phyloP scores from a whole-genome alignment of 202 grass and related monocot genomes.

The Dendrocalamus latiflorus region DNA sequence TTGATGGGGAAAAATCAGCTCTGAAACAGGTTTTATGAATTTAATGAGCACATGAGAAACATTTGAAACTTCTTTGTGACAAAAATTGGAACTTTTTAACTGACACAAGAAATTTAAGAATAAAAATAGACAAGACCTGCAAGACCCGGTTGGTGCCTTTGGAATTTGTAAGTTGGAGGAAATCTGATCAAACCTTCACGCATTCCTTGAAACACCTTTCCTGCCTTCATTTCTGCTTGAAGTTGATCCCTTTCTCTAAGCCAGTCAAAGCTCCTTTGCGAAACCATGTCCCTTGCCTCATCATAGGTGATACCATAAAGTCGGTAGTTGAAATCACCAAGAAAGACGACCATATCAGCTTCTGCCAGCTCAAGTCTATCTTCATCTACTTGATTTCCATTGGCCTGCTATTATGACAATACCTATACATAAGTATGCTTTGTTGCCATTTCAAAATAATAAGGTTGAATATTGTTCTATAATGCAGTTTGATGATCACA shows the following conservation, averaged over 20 bases:
- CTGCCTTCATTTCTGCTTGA: slow-evolving; percentile 80
- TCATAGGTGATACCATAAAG: slow-evolving; percentile 85
- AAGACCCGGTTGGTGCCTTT: slow-evolving; percentile 66
- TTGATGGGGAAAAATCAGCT: background rate
- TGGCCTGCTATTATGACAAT: slow-evolving; percentile 47
- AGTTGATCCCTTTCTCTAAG: slow-evolving; percentile 94
- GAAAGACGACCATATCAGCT: slow-evolving; percentile 90
- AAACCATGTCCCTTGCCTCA: slow-evolving; percentile 96
- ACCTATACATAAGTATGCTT: slow-evolving; percentile 29
- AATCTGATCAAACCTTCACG: slow-evolving; percentile 88
- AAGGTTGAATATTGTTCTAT: background rate
- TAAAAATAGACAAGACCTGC: slow-evolving; percentile 51
- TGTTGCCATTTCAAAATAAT: background rate
- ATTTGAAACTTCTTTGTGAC: background rate
- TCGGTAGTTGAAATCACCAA: slow-evolving; percentile 98
- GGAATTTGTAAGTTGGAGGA: slow-evolving; percentile 98
- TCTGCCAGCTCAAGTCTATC: slow-evolving; percentile 69
- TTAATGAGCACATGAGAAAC: background rate
- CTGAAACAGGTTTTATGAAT: slow-evolving; percentile 10
- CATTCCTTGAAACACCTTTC: slow-evolving; percentile 98
- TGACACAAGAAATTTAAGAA: background rate
- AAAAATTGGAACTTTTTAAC: background rate
- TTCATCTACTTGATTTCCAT: slow-evolving; percentile 64
- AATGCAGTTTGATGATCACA: slow-evolving; percentile 31
- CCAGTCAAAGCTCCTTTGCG: slow-evolving; percentile 96